Percentiles rank a stretch among this genome's conserved stretches.
phyloP scores from a whole-genome alignment of 2,329 filamentous ascomycete species.

The Macrophomina pseudophaseolina region DNA sequence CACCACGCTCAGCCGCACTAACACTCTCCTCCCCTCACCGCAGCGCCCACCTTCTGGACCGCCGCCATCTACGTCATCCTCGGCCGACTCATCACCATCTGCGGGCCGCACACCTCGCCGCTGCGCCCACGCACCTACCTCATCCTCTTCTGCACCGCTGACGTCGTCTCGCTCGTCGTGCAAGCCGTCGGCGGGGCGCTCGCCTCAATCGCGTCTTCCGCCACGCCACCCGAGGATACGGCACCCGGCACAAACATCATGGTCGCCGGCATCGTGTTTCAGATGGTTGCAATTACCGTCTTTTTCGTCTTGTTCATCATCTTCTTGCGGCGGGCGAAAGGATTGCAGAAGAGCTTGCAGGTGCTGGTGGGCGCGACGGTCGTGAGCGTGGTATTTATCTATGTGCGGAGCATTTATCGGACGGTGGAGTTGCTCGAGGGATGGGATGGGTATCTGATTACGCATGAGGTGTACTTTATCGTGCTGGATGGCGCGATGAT shows the following conservation, averaged over 20 bases:
- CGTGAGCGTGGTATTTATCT: conserved; percentile 52
- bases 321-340: conserved; percentile 34
- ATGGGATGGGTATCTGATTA: conserved; percentile 57
- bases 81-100: conserved; percentile 61
- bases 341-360: conserved; percentile 7
- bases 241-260: conserved; percentile 61
- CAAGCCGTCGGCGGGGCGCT: conserved; percentile 64
- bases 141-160: conserved; percentile 64
- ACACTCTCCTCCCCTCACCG: neutral
- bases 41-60: conserved; percentile 55
- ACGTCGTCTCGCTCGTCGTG: conserved; percentile 62
- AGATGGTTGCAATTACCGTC: conserved; percentile 59
- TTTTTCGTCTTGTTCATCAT: conserved; percentile 51
- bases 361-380: conserved; percentile 45
- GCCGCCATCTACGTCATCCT: conserved; percentile 58
- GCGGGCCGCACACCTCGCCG: conserved; percentile 52
- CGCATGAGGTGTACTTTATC: conserved; percentile 57
- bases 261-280: conserved; percentile 62
- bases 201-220: conserved; percentile 56
- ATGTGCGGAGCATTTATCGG: conserved; percentile 56
- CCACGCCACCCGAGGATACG: conserved; percentile 41
- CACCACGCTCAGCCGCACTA: neutral
- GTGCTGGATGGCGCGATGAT: conserved; percentile 57
- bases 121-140: conserved; percentile 49
- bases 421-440: conserved; percentile 57